phyloP scores from a whole-genome alignment of 106 monocot species.

The Ottelia alismoides region DNA sequence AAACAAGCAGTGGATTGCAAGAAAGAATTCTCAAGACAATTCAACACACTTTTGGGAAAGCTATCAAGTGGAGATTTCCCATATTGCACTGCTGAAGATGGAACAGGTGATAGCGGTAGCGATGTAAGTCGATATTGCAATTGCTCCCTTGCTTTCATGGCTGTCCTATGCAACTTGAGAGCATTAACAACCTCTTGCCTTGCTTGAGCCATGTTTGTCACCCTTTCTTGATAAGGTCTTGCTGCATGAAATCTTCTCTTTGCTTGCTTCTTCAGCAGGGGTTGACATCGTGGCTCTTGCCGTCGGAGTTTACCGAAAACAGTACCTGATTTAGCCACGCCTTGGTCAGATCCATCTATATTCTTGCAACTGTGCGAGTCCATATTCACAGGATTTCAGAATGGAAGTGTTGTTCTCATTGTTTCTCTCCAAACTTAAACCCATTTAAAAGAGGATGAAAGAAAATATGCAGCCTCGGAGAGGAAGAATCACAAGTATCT shows the following conservation, averaged over 20 bases:
- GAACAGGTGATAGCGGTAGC: not conserved
- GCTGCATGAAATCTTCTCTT: conserved; percentile 68
- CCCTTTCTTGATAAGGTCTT: conserved; percentile 71
- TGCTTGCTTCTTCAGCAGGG: conserved; percentile 58
- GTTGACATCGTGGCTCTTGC: not conserved
- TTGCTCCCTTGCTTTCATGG: conserved; percentile 63
- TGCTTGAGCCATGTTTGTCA: conserved; percentile 89
- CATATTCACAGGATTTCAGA: no score
- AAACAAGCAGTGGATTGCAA: no score
- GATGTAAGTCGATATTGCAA: conserved; percentile 23
- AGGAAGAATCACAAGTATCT: no score
- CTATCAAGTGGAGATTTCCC: conserved; percentile 2
- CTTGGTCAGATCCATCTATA: no score
- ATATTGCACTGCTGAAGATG: not conserved
- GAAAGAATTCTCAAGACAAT: no score
- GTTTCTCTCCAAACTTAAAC: no score
- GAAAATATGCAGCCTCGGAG: no score
- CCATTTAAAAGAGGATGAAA: no score
- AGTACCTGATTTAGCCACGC: no score
- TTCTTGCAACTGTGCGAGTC: no score
- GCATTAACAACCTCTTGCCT: conserved; percentile 88
- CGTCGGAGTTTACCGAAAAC: not conserved
- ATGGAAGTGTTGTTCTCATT: no score
- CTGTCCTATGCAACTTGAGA: conserved; percentile 72
- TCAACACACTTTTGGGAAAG: no score